These are phyloP conservation scores for Metschnikowia gruessii DNA, from an alignment of 805 yeast genomes.

Conservation along the genomic window DNA sequence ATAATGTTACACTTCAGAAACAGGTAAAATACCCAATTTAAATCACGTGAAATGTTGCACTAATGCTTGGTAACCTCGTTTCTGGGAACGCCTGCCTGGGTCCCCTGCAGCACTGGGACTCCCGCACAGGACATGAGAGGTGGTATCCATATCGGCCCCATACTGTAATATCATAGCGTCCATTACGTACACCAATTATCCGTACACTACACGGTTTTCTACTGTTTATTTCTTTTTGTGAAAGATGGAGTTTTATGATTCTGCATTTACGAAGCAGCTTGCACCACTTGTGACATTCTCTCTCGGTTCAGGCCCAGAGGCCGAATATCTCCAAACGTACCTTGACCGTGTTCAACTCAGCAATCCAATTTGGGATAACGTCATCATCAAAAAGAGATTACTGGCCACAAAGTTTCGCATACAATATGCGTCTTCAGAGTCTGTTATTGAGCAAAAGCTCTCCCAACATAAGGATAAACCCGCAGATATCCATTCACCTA, in stretches of 20 bases:
- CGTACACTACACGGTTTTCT: no score
- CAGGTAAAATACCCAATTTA: no score
- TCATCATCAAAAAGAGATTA: slow-evolving; percentile 34
- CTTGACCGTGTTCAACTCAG: slow-evolving; percentile 21
- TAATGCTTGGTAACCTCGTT: no score
- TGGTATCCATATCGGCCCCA: no score
- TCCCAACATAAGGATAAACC: slow-evolving; percentile 6
- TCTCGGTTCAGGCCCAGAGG: slow-evolving; percentile 12
- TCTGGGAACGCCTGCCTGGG: neutral
- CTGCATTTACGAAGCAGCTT: slow-evolving; percentile 28
- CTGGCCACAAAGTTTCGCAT: slow-evolving; percentile 34
- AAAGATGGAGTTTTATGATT: slow-evolving; percentile 35
- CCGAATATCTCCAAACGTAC: slow-evolving; percentile 2
- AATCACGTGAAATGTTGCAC: no score
- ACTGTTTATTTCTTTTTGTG: no score
- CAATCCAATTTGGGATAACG: slow-evolving; percentile 36
- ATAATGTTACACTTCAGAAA: no score
- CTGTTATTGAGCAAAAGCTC: slow-evolving; percentile 1
- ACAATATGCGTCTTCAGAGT: slow-evolving; percentile 12
- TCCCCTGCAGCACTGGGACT: neutral
- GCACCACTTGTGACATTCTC: slow-evolving; percentile 33
- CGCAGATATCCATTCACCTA: slow-evolving; percentile 24
- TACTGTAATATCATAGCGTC: no score
- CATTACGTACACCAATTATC: no score
- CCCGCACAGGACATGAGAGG: no score